Percentiles rank a stretch among this genome's conserved stretches.
Evolutionary conservation across 1,139 yeast genomes (phyloP).

Genomic region (Suhomyces anneliseae): DNA sequence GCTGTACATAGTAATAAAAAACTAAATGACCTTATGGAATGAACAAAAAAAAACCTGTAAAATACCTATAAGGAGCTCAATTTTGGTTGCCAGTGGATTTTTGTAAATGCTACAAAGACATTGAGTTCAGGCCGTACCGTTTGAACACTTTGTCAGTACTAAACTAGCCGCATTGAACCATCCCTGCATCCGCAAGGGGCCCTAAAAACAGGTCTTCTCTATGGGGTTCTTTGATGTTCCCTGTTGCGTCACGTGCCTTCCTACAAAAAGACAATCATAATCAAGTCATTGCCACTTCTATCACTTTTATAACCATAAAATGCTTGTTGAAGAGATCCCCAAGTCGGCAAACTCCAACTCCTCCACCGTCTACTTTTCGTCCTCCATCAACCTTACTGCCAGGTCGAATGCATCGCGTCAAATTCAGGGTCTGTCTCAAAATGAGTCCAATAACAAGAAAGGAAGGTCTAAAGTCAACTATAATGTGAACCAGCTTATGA

Average conservation of each 20-base stretch:
- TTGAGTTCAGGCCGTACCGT: no score
- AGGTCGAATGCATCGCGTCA: conserved; percentile 28
- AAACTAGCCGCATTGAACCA: no score
- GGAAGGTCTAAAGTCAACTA: conserved; percentile 46
- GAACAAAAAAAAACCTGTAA: no score
- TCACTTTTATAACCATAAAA: conserved; percentile 10
- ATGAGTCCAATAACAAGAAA: conserved; percentile 23
- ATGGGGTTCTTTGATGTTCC: no score
- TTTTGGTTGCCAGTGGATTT: no score
- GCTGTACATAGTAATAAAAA: background rate
- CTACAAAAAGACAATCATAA: no score
- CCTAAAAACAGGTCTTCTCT: no score
- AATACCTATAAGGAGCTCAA: no score
- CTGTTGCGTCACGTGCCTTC: background rate
- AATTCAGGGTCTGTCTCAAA: conserved; percentile 18
- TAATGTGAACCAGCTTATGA: conserved; percentile 45
- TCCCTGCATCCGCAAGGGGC: no score
- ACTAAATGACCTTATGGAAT: no score
- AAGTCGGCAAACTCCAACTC: conserved; percentile 31
- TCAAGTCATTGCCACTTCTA: background rate
- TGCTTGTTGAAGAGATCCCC: conserved; percentile 52
- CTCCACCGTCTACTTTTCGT: conserved; percentile 44
- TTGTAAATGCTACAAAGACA: no score
- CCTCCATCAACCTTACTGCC: conserved; percentile 47
- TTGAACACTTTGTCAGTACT: no score